Conservation (phyloP, 495 filamentous ascomycete genomes). For the Penicillium canescens region DNA sequence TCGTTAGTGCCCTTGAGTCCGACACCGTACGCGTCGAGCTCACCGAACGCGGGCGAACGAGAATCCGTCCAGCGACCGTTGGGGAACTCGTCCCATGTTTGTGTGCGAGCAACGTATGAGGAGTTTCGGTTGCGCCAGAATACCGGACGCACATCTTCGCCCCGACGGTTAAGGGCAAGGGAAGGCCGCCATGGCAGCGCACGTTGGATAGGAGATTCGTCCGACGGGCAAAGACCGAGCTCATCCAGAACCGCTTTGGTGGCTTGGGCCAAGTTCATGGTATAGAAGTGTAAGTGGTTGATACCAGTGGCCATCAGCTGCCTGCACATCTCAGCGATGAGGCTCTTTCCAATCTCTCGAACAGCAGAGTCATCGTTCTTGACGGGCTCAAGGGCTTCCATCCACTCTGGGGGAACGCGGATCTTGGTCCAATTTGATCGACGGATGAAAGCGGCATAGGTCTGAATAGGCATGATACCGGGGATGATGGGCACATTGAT, state of each 20-base stretch:
- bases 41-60: conserved; percentile 93
- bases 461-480: conserved; percentile 98
- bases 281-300: conserved; percentile 95
- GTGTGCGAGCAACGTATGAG: conserved; percentile 90
- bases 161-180: conserved; percentile 79
- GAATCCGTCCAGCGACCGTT: conserved; percentile 99
- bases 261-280: conserved; percentile 97
- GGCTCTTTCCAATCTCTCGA: conserved; percentile 80
- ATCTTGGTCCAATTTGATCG: conserved; percentile 87
- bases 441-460: conserved; percentile 87
- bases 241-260: conserved; percentile 93
- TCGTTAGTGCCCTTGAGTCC: conserved; percentile 97
- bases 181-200: conserved; percentile 94
- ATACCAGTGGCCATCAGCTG: conserved; percentile 80
- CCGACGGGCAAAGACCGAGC: conserved; percentile 74
- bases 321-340: conserved; percentile 92
- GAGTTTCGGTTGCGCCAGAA: conserved; percentile 98
- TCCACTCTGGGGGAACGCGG: conserved; percentile 78
- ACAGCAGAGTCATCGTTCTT: conserved; percentile 97
- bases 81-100: conserved; percentile 99
- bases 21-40: conserved; percentile 93
- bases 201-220: conserved; percentile 73
- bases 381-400: conserved; percentile 79
- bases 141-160: conserved; percentile 96
- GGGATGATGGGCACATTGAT: conserved; percentile 91